Evolutionary conservation across 2,329 filamentous ascomycete genomes (phyloP), one percentile per base, ranked within the genome.

Genomic region (Raffaelea deltoideospora): DNA sequence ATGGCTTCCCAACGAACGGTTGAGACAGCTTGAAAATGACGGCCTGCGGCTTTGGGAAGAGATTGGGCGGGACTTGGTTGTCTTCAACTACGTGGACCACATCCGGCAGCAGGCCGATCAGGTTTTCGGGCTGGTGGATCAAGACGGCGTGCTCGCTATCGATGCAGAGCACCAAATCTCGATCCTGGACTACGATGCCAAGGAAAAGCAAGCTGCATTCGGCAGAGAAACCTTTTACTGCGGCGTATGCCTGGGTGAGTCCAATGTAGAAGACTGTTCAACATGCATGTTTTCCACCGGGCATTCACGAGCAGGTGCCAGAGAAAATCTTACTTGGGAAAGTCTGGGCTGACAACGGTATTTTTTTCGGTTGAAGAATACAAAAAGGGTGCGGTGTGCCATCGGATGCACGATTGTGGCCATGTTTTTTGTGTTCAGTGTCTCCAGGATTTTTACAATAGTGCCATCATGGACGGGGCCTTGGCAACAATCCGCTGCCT

Each of bases 381-480:
- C 1, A 94, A 94, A 56, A 95, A 92, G 53, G 90, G 90, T 2
- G 58, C 63, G 0, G 69, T 65, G 10, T 96, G 90, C 53, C 81
- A 96, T 58, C 72, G 74, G 30, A 77, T 96, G 67, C 58, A 80
- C 32, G 75, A 79, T 40, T 98, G 90, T 54, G 76, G 74, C 0
- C 88, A 98, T 53, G 85, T 96, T 27, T 98, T 96, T 52, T 98
- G 90, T 55, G 61, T 79, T 15, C 57, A 73, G n/a, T 98, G 90
- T 50, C 64, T 98, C 3, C 79, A 83, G 43, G 84, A 88, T 48
- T 95, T 88, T 47, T 96, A 93, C 65, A 84, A 79, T 47, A 78
- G 76, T 44, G 86, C 84, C 45, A 95, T 98, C 48, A 74, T 65
- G 0, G 83, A 92, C 50, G 90, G 90, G 1, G 79, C 92, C 48